These are phyloP conservation scores for Boletus sp. DNA, from an alignment of 768 basidiomycete species.

Conservation along the genomic window DNA sequence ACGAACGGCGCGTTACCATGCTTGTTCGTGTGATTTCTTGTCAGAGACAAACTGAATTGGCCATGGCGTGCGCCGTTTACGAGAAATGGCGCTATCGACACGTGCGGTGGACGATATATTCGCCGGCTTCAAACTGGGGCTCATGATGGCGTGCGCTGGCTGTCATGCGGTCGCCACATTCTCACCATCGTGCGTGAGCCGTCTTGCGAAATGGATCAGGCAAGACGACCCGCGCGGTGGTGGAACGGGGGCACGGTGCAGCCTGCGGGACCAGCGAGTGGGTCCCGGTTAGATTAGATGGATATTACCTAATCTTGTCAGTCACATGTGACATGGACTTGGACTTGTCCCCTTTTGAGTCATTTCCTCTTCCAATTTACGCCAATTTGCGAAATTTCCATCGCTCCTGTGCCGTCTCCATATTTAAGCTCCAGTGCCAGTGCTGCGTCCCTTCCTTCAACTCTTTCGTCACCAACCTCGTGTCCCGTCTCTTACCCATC, in stretches of 20 bases:
- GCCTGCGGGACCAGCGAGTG: too few species aligned
- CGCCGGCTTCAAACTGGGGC: too few species aligned
- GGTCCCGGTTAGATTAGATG: constrained; percentile 14
- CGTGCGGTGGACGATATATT: too few species aligned
- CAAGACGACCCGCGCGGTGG: neutral
- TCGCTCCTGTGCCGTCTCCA: constrained; percentile 36
- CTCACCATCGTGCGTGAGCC: neutral
- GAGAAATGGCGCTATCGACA: neutral
- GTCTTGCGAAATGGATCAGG: too few species aligned
- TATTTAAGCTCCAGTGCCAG: constrained; percentile 30
- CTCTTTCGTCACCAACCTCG: constrained; percentile 12
- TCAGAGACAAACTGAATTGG: too few species aligned
- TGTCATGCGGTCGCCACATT: neutral
- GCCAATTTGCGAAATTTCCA: constrained; percentile 34
- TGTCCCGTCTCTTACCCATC: neutral
- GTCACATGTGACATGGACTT: constrained; percentile 26
- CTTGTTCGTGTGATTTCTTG: neutral
- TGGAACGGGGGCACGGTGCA: too few species aligned
- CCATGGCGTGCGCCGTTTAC: neutral
- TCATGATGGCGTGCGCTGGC: too few species aligned
- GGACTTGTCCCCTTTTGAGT: constrained; percentile 32
- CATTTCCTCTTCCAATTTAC: constrained; percentile 31
- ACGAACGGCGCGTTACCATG: neutral
- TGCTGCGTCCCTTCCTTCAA: constrained; percentile 18
- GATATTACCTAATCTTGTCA: neutral